Base-by-base conservation (phyloP, 495 filamentous ascomycete species). In the Xylaria castorea region DNA sequence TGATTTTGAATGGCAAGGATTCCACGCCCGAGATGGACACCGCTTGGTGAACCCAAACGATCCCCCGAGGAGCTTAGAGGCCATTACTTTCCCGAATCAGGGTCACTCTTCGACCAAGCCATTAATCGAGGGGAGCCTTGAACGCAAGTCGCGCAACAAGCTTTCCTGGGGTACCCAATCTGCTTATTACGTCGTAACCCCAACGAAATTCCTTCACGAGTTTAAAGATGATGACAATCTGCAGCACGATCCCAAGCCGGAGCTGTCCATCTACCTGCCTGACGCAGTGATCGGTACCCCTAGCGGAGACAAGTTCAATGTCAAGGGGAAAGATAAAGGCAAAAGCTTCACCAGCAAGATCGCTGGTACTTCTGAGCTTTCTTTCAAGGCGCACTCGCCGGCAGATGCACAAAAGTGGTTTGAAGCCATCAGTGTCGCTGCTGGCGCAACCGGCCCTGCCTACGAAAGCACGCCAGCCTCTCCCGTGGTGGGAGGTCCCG, bases 1-100 rank as follows among this genome's bases (percentile, higher is more conserved):
- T n/a, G 92, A 97, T 75, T 96, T 97, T 68, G 96, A 99, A 82
- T 99, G 94, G 94, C 88, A 92, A 63, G 90, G 90, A 72, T 99
- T 99, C 82, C 76, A 90, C 42, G 80, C 86, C 57, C 89, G 93
- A 75, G 92, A 91, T 77, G 85, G 84, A 70, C 81, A 89, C 72
- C 81, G 89, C 22, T 90, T 99, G n/a, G 91, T 97, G 79, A 88
- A 97, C 81, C 92, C 94, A 0, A 88, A 90, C 67, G 85, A 89
- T 4, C 89, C 93, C 0, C 89, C 92, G 4, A 90, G 96, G 65
- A 86, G 86, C 40, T 84, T 97, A 34, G 86, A 91, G 14, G 85
- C 87, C 73, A 90, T 97, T 76, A 82, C 82, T 44, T 98, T 97
- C 86, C 89, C 96, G 34, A 98, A 98, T 85, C 92, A 94, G 84